Percentiles rank a stretch among this genome's conserved stretches.
phyloP scores from a whole-genome alignment of 2,329 filamentous ascomycete genomes.

The Fusarium sarcochroum region DNA sequence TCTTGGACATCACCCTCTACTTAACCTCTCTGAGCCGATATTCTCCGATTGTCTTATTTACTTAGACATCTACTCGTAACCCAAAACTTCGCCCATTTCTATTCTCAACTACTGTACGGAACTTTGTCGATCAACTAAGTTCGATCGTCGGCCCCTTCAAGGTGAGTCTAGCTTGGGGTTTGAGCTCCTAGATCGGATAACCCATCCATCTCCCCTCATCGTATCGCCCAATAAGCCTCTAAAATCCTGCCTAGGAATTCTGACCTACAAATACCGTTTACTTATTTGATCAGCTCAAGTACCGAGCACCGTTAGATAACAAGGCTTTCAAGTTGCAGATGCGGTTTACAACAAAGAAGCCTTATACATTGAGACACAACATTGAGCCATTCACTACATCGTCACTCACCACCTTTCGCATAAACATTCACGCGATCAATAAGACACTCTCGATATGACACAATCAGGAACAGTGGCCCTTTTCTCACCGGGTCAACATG shows the following conservation, averaged over 20 bases:
- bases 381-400: conserved; percentile 1
- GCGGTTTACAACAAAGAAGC: conserved; percentile 5
- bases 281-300: conserved; percentile 1
- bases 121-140: conserved; percentile 6
- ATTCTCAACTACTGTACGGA: conserved; percentile 6
- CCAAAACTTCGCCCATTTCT: conserved; percentile 1
- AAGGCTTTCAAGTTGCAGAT: conserved; percentile 1
- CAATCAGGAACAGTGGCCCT: conserved; percentile 55
- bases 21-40: conserved; percentile 18
- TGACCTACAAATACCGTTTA: background rate
- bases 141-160: conserved; percentile 13
- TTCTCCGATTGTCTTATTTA: conserved; percentile 13
- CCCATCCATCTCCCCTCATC: conserved; percentile 33
- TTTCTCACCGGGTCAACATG: conserved; percentile 62
- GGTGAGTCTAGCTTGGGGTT: conserved; percentile 38
- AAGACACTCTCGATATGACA: conserved; percentile 45
- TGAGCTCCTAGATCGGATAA: conserved; percentile 35
- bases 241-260: conserved; percentile 22
- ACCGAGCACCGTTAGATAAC: conserved; percentile 1
- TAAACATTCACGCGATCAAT: background rate
- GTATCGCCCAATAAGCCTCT: conserved; percentile 17
- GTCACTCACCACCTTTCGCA: conserved; percentile 1
- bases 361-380: conserved; percentile 16
- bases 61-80: background rate
- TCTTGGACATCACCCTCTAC: conserved; percentile 7